Conservation (phyloP, 139 green algal species). For the Coelastrella sp. region DNA sequence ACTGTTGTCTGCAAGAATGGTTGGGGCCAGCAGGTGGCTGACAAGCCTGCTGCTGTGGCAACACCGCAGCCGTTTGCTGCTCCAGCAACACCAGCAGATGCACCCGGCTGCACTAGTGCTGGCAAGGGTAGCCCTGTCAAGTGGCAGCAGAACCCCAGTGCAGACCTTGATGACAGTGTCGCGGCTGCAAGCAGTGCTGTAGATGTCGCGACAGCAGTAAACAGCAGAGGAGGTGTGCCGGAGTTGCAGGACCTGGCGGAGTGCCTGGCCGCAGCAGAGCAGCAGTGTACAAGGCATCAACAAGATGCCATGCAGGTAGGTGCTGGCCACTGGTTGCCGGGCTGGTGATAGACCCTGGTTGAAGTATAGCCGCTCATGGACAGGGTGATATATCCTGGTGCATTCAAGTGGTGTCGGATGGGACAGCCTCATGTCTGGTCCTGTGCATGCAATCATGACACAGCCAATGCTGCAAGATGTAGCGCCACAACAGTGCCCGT, state of each 20-base stretch:
- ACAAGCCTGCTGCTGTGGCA: not conserved
- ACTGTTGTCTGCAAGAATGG: conserved; percentile 37
- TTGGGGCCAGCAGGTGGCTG: not conserved
- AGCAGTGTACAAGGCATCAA: conserved; percentile 16
- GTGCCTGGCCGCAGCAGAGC: not conserved
- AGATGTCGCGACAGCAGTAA: not conserved
- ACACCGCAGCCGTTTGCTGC: not conserved
- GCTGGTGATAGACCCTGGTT: not conserved
- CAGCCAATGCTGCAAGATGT: too few species aligned
- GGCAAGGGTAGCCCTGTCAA: not conserved
- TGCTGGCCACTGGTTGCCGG: not conserved
- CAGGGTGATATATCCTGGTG: too few species aligned
- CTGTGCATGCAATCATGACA: not conserved
- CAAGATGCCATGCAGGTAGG: conserved; percentile 15
- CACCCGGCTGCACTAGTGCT: too few species aligned
- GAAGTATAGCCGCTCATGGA: too few species aligned
- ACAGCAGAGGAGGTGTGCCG: too few species aligned
- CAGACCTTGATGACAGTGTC: not conserved
- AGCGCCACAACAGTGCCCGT: too few species aligned
- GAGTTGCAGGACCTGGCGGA: not conserved
- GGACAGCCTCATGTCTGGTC: not conserved
- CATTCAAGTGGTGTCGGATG: too few species aligned
- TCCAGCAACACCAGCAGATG: not conserved
- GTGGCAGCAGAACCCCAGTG: not conserved
- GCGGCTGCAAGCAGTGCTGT: not conserved